Percentiles rank a stretch among this genome's conserved stretches.
These are phyloP conservation scores for Corymbia maculata DNA, from an alignment of 345 rosid genomes.

Conservation along the genomic window DNA sequence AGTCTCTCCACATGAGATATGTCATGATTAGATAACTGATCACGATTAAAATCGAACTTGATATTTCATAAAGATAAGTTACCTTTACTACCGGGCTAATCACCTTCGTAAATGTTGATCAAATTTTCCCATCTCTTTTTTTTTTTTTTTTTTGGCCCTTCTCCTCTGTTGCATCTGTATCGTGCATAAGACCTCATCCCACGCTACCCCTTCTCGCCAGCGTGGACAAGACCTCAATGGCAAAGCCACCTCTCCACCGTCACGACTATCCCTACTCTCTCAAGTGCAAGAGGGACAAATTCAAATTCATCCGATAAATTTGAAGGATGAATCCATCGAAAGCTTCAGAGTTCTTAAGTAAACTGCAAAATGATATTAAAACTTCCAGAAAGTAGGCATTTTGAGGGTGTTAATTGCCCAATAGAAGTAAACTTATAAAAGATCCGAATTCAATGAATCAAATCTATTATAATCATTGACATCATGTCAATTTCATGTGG, in stretches of 20 bases:
- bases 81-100: neutral
- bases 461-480: accelerated
- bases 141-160: neutral
- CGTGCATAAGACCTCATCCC: neutral
- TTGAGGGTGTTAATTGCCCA: neutral
- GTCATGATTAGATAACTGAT: accelerated
- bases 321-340: neutral
- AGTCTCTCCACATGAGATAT: neutral
- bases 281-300: neutral
- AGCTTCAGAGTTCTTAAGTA: neutral
- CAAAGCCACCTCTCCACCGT: too few relatives aligned
- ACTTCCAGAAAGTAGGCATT: neutral
- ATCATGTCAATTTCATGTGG: neutral
- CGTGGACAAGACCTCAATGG: neutral
- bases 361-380: neutral
- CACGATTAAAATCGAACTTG: neutral
- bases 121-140: neutral
- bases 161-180: neutral
- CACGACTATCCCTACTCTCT: neutral
- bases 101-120: neutral
- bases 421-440: neutral
- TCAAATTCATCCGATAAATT: neutral
- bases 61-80: neutral
- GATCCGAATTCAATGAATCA: accelerated
- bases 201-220: neutral